Evolutionary conservation across 1,284 basidiomycete genomes (phyloP).

Genomic region (Ustilago shanxiensis): DNA sequence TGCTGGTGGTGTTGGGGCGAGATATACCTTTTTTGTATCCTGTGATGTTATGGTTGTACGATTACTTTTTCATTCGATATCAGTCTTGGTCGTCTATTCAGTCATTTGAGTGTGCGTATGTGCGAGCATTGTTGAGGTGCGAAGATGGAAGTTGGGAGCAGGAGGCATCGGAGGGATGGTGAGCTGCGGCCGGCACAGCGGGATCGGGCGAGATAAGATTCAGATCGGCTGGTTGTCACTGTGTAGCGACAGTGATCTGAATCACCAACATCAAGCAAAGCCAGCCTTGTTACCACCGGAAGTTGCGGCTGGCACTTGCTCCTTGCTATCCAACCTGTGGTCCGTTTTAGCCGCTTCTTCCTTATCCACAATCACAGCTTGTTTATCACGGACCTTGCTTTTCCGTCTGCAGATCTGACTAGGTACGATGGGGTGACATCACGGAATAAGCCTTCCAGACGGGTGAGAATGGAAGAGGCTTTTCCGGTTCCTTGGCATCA

Average conservation of each 20-base stretch:
- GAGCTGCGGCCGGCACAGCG: too few species aligned
- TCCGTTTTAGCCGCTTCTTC: background rate
- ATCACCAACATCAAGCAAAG: background rate
- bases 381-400: background rate
- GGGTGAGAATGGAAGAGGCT: background rate
- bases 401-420: background rate
- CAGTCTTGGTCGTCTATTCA: background rate
- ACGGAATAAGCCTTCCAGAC: background rate
- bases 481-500: slow-evolving; percentile 7
- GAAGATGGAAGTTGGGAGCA: background rate
- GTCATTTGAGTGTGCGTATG: background rate
- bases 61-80: background rate
- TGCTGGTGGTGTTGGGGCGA: background rate
- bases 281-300: background rate
- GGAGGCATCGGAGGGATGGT: background rate
- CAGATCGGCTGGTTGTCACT: background rate
- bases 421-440: slow-evolving; percentile 6
- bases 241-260: too few species aligned
- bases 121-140: slow-evolving; percentile 15
- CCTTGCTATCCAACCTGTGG: background rate
- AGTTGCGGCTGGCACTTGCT: background rate
- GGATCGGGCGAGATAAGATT: background rate
- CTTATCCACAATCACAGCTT: background rate
- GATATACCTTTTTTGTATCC: slow-evolving; percentile 1
- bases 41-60: background rate